phyloP scores from a whole-genome alignment of 1,284 basidiomycete genomes.

The Flammula alnicola region DNA sequence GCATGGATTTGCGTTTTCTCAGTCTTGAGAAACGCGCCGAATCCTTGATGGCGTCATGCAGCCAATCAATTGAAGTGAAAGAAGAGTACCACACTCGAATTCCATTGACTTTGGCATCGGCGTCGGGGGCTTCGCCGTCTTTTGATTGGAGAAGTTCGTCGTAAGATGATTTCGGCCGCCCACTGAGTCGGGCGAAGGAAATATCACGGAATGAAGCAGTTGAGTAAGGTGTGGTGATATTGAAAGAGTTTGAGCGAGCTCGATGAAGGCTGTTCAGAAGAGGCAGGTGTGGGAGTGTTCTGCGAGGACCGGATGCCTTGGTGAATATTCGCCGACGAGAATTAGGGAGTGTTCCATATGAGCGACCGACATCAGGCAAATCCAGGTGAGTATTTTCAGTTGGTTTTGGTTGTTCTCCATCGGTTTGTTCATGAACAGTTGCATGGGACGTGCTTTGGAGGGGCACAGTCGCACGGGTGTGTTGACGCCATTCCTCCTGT shows the following conservation, averaged over 20 bases:
- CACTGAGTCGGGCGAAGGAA: constrained; percentile 43
- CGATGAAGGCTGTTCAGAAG: constrained; percentile 37
- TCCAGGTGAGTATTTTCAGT: constrained; percentile 23
- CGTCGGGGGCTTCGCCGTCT: constrained; percentile 47
- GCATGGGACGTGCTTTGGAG: not conserved
- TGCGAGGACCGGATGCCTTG: constrained; percentile 34
- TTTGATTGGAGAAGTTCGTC: constrained; percentile 55
- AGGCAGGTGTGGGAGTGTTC: constrained; percentile 40
- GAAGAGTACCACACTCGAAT: constrained; percentile 92
- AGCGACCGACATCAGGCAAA: constrained; percentile 26
- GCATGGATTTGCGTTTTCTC: constrained; percentile 63
- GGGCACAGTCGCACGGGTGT: constrained; percentile 28
- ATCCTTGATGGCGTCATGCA: constrained; percentile 93
- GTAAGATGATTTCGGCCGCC: constrained; percentile 73
- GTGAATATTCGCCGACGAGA: constrained; percentile 29
- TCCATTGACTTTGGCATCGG: constrained; percentile 78
- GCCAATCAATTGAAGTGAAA: constrained; percentile 86
- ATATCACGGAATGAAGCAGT: constrained; percentile 44
- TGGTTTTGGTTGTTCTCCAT: constrained; percentile 8
- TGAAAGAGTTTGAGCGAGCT: constrained; percentile 32
- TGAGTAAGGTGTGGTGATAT: constrained; percentile 28
- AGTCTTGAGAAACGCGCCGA: constrained; percentile 78
- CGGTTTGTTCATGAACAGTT: not conserved
- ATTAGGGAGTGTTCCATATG: constrained; percentile 56
- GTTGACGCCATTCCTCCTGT: constrained; percentile 41